These are phyloP conservation scores for Trichoderma sp. DNA, from an alignment of 2,329 filamentous ascomycete genomes.

Conservation along the genomic window DNA sequence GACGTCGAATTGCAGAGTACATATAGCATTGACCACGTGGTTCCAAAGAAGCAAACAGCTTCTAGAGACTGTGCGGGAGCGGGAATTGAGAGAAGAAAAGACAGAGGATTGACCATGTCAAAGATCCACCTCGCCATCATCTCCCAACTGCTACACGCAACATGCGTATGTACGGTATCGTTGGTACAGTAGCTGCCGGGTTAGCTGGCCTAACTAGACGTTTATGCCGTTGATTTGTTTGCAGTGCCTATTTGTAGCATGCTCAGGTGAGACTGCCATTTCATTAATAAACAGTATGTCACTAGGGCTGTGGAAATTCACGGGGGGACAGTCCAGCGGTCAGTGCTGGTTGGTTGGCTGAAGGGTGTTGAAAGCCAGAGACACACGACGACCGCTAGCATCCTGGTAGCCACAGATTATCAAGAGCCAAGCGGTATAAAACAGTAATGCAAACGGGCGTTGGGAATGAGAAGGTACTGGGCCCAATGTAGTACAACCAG, in stretches of 20 bases:
- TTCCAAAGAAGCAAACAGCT: conserved; percentile 28
- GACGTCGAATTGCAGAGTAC: conserved; percentile 23
- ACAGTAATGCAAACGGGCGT: neutral
- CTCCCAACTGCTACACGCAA: neutral
- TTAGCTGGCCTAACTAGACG: neutral
- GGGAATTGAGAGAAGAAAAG: neutral
- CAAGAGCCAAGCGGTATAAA: neutral
- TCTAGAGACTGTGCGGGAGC: conserved; percentile 21
- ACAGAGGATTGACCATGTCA: conserved; percentile 13
- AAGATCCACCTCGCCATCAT: conserved; percentile 6
- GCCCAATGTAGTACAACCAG: neutral
- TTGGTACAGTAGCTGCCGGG: neutral
- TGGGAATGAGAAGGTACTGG: neutral
- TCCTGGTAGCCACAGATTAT: neutral
- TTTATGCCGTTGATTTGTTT: neutral
- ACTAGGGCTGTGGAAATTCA: conserved; percentile 23
- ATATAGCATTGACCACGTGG: conserved; percentile 28
- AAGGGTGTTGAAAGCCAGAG: conserved; percentile 8
- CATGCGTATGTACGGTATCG: neutral
- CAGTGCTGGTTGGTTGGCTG: neutral
- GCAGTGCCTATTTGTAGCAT: neutral
- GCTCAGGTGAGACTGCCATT: neutral
- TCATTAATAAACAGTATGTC: conserved; percentile 12
- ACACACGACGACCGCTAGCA: neutral
- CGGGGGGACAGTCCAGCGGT: conserved; percentile 15